Percentiles rank a stretch among this genome's conserved stretches.
Evolutionary conservation across 176 grass and related monocot genomes (phyloP).

Genomic region (Secale cereale): DNA sequence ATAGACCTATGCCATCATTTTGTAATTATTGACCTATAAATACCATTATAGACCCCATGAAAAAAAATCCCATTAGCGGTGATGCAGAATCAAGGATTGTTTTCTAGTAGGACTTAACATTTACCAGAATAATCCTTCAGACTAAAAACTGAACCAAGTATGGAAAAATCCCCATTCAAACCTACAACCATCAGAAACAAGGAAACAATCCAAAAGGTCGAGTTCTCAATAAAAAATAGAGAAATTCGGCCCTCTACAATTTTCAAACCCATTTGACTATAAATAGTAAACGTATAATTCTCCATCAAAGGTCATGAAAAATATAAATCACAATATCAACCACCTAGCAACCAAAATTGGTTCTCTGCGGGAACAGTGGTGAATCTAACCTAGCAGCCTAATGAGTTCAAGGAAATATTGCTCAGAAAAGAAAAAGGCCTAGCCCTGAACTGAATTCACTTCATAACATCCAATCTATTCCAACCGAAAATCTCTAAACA

Average conservation of each 20-base stretch:
- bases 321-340: not conserved
- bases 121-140: not conserved
- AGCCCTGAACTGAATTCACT: not conserved
- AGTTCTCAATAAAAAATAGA: not conserved
- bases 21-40: not conserved
- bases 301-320: not conserved
- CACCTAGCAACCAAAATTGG: not conserved
- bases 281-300: not conserved
- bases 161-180: not conserved
- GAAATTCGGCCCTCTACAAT: not conserved
- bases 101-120: not conserved
- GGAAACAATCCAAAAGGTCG: not conserved
- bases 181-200: constrained; percentile 3
- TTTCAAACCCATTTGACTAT: not conserved
- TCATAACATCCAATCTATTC: not conserved
- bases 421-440: no score
- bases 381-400: not conserved
- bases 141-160: not conserved
- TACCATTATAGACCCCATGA: no score
- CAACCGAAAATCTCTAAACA: not conserved
- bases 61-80: not conserved
- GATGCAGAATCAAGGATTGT: not conserved
- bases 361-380: not conserved
- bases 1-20: not conserved
- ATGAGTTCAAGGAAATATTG: not conserved